A percentile compares a stretch with the other conserved stretches of the same genome.
Evolutionary conservation across 805 yeast species (phyloP).

Genomic region (Naumovozyma baii): DNA sequence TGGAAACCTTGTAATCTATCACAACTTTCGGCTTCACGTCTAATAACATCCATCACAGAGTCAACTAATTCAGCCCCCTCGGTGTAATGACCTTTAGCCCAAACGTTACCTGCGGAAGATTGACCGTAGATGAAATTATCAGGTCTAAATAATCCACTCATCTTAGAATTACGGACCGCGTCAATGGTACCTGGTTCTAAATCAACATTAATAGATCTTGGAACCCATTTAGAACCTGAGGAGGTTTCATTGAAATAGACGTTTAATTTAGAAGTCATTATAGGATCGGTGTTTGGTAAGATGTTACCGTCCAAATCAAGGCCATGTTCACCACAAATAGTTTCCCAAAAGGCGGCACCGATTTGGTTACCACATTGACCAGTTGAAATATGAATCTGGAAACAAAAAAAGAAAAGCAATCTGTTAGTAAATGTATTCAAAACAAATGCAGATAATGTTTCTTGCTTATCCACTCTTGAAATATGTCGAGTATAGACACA

Average conservation of each 20-base stretch:
- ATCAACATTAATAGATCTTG: conserved; percentile 86
- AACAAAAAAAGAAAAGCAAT: not conserved
- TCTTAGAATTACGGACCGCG: conserved; percentile 66
- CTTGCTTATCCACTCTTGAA: no score
- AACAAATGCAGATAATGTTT: no score
- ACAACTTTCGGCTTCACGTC: conserved; percentile 90
- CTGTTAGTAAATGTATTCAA: not conserved
- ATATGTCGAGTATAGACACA: no score
- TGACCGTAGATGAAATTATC: conserved; percentile 86
- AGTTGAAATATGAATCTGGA: conserved; percentile 73
- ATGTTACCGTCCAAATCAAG: conserved; percentile 61
- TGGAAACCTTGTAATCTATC: conserved; percentile 94
- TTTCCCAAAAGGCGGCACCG: conserved; percentile 92
- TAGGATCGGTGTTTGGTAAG: not conserved
- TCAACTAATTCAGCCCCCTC: conserved; percentile 94
- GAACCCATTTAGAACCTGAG: conserved; percentile 73
- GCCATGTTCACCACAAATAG: conserved; percentile 83
- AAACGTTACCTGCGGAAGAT: conserved; percentile 88
- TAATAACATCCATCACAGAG: conserved; percentile 76
- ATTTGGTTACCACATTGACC: conserved; percentile 99
- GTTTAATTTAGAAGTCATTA: conserved; percentile 39
- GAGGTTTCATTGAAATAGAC: conserved; percentile 86
- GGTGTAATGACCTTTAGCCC: conserved; percentile 96
- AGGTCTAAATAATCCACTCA: conserved; percentile 83
- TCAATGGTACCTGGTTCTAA: conserved; percentile 93